Evolutionary conservation across 441 rosid species (phyloP).

Genomic region (Pelargonium australe): DNA sequence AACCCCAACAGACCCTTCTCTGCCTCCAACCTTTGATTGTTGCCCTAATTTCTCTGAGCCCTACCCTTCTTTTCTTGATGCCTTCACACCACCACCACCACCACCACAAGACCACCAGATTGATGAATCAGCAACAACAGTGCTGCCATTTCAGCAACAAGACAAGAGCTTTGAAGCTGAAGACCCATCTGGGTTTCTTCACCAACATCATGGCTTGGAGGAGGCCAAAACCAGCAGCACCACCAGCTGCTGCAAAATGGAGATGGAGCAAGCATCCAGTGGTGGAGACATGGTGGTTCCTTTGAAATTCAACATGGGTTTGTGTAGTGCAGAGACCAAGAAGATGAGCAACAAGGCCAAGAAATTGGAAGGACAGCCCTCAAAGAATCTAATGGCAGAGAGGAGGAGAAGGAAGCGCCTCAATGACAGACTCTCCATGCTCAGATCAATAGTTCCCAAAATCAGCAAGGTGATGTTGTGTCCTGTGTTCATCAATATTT

Average conservation of each 20-base stretch:
- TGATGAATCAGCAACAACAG: constrained; percentile 24
- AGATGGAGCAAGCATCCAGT: constrained; percentile 27
- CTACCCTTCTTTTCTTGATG: constrained; percentile 38
- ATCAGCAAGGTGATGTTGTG: constrained; percentile 64
- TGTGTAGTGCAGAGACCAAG: constrained; percentile 31
- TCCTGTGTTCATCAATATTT: neutral
- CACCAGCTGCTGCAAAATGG: constrained; percentile 31
- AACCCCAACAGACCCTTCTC: constrained; percentile 6
- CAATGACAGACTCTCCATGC: constrained; percentile 90
- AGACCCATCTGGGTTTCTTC: constrained; percentile 23
- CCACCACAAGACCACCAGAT: constrained; percentile 12
- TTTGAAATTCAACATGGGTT: constrained; percentile 35
- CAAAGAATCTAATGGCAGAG: constrained; percentile 93
- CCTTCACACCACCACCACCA: constrained; percentile 20
- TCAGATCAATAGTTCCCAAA: constrained; percentile 92
- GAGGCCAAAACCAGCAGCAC: constrained; percentile 27
- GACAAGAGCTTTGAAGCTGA: constrained; percentile 27
- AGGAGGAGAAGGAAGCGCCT: constrained; percentile 83
- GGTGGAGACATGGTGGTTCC: constrained; percentile 2
- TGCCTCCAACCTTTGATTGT: constrained; percentile 29
- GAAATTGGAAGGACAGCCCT: constrained; percentile 83
- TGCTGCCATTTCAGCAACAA: constrained; percentile 33
- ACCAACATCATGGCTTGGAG: constrained; percentile 27
- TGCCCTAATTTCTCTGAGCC: constrained; percentile 38
- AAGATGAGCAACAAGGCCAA: constrained; percentile 34